Base-by-base conservation (phyloP, 352 stramenopile species). In the Blastocystis sp. region DNA sequence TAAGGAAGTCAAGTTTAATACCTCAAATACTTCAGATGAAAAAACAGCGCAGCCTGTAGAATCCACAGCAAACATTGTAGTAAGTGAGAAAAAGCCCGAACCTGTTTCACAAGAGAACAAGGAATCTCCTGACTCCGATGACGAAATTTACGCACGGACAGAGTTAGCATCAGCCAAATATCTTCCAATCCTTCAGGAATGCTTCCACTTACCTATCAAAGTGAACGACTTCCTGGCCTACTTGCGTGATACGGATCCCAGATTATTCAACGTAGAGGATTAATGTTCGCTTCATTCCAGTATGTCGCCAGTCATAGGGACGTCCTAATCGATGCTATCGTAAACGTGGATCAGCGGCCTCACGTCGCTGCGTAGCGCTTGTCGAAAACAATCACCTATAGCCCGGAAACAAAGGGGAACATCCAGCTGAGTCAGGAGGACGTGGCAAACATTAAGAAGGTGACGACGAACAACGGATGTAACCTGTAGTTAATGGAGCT, bases 361-460 rank as follows among this genome's bases (percentile, higher is more conserved):
- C 37, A 80, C 34, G 69, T 45, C 2, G 20, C 13, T 18, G 13
- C 23, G 34, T 8, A 34, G 29, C 29, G 29, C 29, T 34, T 34
- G 29, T 34, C 29, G 29, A 34, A 34, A 34, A 1, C 29, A 34
- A 34, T 34, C 29, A 34, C 29, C 29, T 34, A 34, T 34, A 34
- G 29, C 29, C 29, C 29, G 29, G 29, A 34, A 18, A 37, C 50
- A 20, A 20, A 29, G 34, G 26, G 47, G 29, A 6, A 53, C 53
- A 95, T 95, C 76, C 93, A 94, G 91, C 90, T 95, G 62, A 93
- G 91, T 26, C 93, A 95, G 76, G 93, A 95, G 56, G 93, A 95
- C 90, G 92, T 93, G 0, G 93, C 92, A 1, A 93, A 93, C 2
- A 93, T 95, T 45, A 92, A 94, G 76, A 53, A 50, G 20, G 47